Conservation (phyloP, 257 asterid genomes). For the Phtheirospermum japonicum region DNA sequence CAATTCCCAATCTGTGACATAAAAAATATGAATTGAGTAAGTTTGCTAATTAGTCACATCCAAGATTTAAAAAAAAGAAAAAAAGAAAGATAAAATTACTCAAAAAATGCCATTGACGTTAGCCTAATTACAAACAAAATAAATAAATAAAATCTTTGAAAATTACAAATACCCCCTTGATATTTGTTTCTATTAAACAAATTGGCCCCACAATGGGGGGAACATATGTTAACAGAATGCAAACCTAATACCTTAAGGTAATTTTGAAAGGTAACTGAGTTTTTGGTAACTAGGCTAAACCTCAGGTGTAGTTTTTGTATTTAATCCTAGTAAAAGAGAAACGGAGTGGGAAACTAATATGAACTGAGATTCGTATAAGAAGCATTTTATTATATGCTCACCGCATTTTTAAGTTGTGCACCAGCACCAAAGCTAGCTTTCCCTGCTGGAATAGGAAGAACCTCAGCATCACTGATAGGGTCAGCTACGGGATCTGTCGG, state of each 20-base stretch:
- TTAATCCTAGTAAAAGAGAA: neutral
- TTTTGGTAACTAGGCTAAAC: neutral
- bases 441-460: conserved; percentile 81
- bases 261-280: neutral
- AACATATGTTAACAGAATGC: neutral
- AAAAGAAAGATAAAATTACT: neutral
- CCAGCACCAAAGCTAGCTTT: conserved; percentile 86
- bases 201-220: neutral
- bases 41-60: neutral
- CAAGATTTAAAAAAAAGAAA: too few species aligned
- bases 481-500: conserved; percentile 91
- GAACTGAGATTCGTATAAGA: neutral
- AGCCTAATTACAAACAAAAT: neutral
- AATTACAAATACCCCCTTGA: neutral
- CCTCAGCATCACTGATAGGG: conserved; percentile 70
- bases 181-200: neutral
- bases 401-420: conserved; percentile 80
- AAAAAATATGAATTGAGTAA: neutral
- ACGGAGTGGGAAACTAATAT: neutral
- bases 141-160: neutral
- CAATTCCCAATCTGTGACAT: conserved; percentile 74
- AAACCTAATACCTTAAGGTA: neutral
- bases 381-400: conserved; percentile 30
- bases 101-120: neutral
- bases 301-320: neutral